phyloP scores from a whole-genome alignment of 176 grass and related monocot species.

The Cenchrus americanus region DNA sequence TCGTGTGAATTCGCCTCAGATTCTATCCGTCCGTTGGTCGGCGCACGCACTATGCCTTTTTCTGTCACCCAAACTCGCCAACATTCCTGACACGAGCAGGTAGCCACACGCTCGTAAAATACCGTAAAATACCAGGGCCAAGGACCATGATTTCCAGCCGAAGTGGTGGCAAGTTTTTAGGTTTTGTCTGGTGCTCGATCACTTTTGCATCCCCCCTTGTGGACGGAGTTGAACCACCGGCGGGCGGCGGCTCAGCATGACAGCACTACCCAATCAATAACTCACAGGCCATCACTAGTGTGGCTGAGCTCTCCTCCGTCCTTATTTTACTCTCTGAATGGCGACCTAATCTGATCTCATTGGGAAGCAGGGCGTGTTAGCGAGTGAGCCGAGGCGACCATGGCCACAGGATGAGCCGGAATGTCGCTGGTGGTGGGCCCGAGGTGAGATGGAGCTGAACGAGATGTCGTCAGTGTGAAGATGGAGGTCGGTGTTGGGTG shows the following conservation, averaged over 20 bases:
- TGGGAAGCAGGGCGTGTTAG: background rate
- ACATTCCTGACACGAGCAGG: constrained; percentile 10
- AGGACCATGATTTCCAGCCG: background rate
- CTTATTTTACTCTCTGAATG: background rate
- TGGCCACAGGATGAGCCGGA: constrained; percentile 38
- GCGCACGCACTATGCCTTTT: background rate
- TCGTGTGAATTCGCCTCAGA: constrained; percentile 38
- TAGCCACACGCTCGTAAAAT: background rate
- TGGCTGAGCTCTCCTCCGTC: constrained; percentile 14
- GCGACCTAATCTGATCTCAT: constrained; percentile 22
- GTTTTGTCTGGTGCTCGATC: background rate
- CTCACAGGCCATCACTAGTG: background rate
- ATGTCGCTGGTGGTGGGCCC: constrained; percentile 23
- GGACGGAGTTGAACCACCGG: constrained; percentile 42
- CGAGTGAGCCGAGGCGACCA: background rate
- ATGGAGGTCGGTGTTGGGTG: constrained; percentile 40
- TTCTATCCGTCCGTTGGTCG: constrained; percentile 30
- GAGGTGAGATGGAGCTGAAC: background rate
- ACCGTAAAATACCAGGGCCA: background rate
- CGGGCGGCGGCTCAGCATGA: constrained; percentile 19
- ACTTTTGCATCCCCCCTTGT: constrained; percentile 1
- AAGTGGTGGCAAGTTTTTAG: background rate
- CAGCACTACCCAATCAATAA: background rate
- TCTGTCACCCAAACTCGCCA: background rate
- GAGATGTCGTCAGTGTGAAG: constrained; percentile 22